These are phyloP conservation scores for Bigelowiella natans DNA, from an alignment of 78 protist genomes.

Conservation along the genomic window DNA sequence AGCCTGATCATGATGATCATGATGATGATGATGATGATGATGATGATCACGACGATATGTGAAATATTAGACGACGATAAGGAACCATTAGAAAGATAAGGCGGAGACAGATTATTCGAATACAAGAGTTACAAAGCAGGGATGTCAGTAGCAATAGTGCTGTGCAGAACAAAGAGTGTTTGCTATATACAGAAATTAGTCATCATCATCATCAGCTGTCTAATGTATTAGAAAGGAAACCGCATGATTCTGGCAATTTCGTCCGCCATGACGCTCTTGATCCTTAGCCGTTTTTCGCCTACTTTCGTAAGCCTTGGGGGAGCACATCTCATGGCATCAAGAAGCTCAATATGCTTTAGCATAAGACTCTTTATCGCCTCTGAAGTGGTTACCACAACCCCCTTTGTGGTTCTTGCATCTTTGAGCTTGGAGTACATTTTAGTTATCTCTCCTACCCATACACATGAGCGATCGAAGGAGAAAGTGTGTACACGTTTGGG, in stretches of 20 bases:
- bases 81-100: no score
- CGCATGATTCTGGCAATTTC: neutral
- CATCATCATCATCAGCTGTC: no score
- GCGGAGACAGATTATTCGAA: no score
- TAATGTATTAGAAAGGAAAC: no score
- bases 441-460: neutral
- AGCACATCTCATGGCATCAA: conserved; percentile 5
- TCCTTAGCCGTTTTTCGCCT: neutral
- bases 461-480: conserved; percentile 25
- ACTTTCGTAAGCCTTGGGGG: neutral
- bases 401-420: neutral
- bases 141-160: no score
- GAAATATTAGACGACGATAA: no score
- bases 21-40: neutral
- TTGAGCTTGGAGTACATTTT: neutral
- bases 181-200: no score
- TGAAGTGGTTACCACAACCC: conserved; percentile 11
- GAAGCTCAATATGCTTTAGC: conserved; percentile 49
- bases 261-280: neutral
- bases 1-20: neutral
- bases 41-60: neutral
- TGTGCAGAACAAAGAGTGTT: no score
- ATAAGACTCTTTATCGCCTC: conserved; percentile 35
- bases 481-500: conserved; percentile 42
- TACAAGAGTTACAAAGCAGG: no score